Conservation (phyloP, 805 yeast genomes). For the Candida morakotiae region DNA sequence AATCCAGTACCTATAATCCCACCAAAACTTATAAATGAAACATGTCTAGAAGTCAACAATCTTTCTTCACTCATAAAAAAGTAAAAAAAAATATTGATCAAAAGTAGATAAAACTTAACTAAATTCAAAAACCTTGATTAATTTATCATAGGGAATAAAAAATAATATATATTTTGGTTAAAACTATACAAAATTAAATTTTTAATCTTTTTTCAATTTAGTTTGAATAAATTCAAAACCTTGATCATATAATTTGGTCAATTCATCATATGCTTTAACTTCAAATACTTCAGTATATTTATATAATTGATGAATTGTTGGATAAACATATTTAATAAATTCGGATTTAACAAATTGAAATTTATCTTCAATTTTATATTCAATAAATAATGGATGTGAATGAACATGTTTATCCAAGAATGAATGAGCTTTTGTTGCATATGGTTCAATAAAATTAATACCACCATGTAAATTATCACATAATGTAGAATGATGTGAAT, state of each 20-base stretch:
- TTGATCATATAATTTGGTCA: conserved; percentile 15
- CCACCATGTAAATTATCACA: conserved; percentile 32
- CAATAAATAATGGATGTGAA: conserved; percentile 29
- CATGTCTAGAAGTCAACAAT: conserved; percentile 8
- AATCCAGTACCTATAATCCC: conserved; percentile 22
- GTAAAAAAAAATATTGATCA: not conserved
- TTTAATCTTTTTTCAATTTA: conserved; percentile 6
- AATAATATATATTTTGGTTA: not conserved
- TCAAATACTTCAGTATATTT: conserved; percentile 32
- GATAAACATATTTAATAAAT: conserved; percentile 24
- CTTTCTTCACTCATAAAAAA: not conserved
- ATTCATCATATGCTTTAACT: conserved; percentile 23
- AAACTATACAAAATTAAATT: conserved; percentile 1
- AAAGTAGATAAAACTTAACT: no score
- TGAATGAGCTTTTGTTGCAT: conserved; percentile 18
- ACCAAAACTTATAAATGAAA: conserved; percentile 20
- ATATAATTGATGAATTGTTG: conserved; percentile 28
- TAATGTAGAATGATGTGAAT: conserved; percentile 30
- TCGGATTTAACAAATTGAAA: conserved; percentile 17
- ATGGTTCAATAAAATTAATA: conserved; percentile 26
- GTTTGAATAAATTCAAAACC: conserved; percentile 3
- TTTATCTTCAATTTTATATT: conserved; percentile 29
- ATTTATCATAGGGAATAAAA: no score
- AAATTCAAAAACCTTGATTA: no score
- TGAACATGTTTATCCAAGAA: conserved; percentile 36